Evolutionary conservation across 495 filamentous ascomycete species (phyloP).

Genomic region (Achaetomiella virescens): DNA sequence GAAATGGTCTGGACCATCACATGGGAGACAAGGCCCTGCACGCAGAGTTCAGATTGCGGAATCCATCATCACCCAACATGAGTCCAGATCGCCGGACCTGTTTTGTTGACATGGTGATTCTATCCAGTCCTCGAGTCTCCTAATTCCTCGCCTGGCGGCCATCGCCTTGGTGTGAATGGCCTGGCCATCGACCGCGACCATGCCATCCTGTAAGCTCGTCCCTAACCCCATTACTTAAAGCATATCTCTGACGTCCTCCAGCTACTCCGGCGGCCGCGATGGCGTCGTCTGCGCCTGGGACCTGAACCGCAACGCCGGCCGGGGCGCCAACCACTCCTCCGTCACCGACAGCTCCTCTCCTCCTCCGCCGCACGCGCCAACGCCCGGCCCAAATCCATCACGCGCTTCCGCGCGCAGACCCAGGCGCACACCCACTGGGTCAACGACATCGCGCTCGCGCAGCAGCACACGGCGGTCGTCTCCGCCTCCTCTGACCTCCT

Average conservation of each 20-base stretch:
- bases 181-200: constrained; percentile 78
- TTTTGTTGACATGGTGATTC: constrained; percentile 1
- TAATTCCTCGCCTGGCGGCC: constrained; percentile 76
- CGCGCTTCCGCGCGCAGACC: constrained; percentile 81
- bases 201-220: constrained; percentile 71
- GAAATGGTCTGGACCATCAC: background rate
- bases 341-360: constrained; percentile 24
- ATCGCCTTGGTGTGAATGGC: constrained; percentile 90
- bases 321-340: constrained; percentile 26
- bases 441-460: constrained; percentile 86
- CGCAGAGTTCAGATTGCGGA: background rate
- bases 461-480: constrained; percentile 76
- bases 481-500: constrained; percentile 94
- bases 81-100: background rate
- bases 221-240: constrained; percentile 11
- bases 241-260: constrained; percentile 31
- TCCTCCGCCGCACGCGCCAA: constrained; percentile 19
- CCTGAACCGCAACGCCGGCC: constrained; percentile 47
- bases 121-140: constrained; percentile 82
- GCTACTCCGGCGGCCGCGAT: constrained; percentile 93
- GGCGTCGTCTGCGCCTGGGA: constrained; percentile 96
- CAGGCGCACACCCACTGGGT: constrained; percentile 99
- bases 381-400: constrained; percentile 38
- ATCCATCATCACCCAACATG: background rate
- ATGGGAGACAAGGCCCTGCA: background rate